Base-by-base conservation (phyloP, 768 basidiomycete species). In the Hygrocybe punicea region DNA sequence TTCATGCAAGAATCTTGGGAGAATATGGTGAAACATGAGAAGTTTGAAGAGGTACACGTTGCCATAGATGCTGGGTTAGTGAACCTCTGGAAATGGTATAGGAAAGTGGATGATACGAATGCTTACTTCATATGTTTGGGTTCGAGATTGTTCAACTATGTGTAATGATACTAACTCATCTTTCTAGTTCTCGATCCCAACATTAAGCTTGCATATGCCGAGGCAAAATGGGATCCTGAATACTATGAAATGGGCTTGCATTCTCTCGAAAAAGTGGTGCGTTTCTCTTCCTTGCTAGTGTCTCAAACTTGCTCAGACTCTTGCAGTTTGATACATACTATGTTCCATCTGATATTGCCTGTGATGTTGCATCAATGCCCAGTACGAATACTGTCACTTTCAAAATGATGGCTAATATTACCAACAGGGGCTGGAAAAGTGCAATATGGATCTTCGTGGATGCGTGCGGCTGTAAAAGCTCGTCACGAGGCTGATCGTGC, bases 1-100 rank as follows among this genome's bases (percentile, higher is more conserved):
- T 63, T 59, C 42, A 55, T 63, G 17, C 60, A 57, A 44, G 24
- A 64, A 51, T 37, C 24, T 10, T 63, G 58, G 60, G 58, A 59
- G 36, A 55, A 23, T 21, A 64, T 58, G 63, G 51, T 50, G 25
- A 17, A 35, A 29, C 44, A 42, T 11, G 37, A 51, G 7, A 62
- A 50, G 51, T 62, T 62, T 51, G 7, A 25, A 51, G 46, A 47
- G 34, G 19, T 62, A 24, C 19, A 29, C 4, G 17, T 29, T 24
- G 58, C 55, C 1, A 25, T 55, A 58, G 54, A 45, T 45, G 40
- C 51, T 13, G 52, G 50, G 45, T 60, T 51, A n/a, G 58, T 33
- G 39, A 59, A 34, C 49, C 35, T 53, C 25, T 19, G 33, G 54
- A 61, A 53, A 36, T 51, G 50, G 50, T 51, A 51, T 17, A 6